Conservation (phyloP, 2,329 filamentous ascomycete species). For the Aspergillus sp. region DNA sequence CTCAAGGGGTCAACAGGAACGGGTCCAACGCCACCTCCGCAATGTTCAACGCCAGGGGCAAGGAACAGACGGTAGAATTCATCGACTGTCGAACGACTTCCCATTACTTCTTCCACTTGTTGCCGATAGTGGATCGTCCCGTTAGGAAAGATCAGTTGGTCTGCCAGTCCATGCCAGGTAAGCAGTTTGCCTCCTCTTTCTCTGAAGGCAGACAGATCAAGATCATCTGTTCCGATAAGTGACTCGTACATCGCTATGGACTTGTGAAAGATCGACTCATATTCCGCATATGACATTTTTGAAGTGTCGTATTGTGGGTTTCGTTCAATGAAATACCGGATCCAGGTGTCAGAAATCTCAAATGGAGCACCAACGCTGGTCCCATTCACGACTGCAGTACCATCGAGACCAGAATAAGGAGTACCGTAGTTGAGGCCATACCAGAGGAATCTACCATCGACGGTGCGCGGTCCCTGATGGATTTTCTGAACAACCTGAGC, state of each 20-base stretch:
- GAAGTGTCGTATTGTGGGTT: constrained; percentile 32
- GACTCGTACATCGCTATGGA: constrained; percentile 29
- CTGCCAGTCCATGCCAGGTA: constrained; percentile 40
- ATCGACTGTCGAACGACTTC: constrained; percentile 6
- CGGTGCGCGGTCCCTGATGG: constrained; percentile 1
- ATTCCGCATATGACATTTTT: constrained; percentile 17
- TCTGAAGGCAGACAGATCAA: constrained; percentile 36
- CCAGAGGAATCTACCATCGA: constrained; percentile 27
- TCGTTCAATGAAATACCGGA: constrained; percentile 31
- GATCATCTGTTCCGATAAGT: constrained; percentile 36
- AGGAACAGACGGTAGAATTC: constrained; percentile 39
- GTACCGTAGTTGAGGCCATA: constrained; percentile 28
- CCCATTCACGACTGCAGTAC: constrained; percentile 15
- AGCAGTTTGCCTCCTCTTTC: constrained; percentile 38
- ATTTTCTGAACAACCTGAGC: background rate
- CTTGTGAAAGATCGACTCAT: constrained; percentile 20
- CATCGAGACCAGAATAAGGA: constrained; percentile 13
- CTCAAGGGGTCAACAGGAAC: constrained; percentile 11
- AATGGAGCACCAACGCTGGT: constrained; percentile 29
- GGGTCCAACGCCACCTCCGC: constrained; percentile 26
- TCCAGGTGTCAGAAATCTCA: constrained; percentile 30
- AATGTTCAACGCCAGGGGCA: constrained; percentile 40
- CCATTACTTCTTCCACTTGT: too few relatives aligned
- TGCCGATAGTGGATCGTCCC: constrained; percentile 29
- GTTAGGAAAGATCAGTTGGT: constrained; percentile 34